Conservation (phyloP, 2,329 filamentous ascomycete genomes). For the Ceratocystiopsis brevicomis region DNA sequence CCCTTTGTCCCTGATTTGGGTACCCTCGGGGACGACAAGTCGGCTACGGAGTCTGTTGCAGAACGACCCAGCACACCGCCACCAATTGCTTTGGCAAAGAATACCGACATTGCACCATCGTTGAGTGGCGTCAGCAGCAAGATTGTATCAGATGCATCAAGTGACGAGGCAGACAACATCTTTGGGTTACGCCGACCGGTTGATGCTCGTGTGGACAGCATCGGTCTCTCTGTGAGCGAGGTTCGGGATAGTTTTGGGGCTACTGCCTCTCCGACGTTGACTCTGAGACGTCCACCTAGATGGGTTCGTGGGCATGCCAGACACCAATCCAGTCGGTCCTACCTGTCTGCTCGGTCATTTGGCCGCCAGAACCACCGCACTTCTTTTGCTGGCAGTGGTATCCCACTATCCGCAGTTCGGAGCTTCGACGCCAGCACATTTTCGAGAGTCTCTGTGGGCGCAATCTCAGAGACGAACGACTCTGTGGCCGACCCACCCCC, state of each 20-base stretch:
- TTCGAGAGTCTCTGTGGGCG: conserved; percentile 31
- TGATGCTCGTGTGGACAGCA: no score
- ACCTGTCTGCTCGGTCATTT: conserved; percentile 29
- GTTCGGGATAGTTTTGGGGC: no score
- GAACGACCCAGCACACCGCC: not conserved
- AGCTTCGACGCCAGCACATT: conserved; percentile 44
- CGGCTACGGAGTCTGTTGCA: not conserved
- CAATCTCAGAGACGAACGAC: conserved; percentile 24
- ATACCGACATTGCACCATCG: not conserved
- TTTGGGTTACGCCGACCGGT: no score
- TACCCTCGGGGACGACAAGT: conserved; percentile 15
- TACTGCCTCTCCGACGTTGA: not conserved
- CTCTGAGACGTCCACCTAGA: conserved; percentile 16
- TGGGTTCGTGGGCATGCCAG: conserved; percentile 22
- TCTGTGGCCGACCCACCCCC: conserved; percentile 15
- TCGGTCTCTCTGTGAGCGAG: no score
- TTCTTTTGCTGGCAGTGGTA: no score
- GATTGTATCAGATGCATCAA: conserved; percentile 1
- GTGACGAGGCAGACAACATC: conserved; percentile 12
- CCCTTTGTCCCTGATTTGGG: conserved; percentile 29
- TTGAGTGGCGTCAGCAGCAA: conserved; percentile 8
- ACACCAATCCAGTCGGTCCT: conserved; percentile 29
- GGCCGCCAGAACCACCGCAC: conserved; percentile 19
- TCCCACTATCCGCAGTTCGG: conserved; percentile 10
- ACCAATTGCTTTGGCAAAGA: not conserved